Evolutionary conservation across 2,329 filamentous ascomycete species (phyloP).

Genomic region (Dothistroma septosporum): DNA sequence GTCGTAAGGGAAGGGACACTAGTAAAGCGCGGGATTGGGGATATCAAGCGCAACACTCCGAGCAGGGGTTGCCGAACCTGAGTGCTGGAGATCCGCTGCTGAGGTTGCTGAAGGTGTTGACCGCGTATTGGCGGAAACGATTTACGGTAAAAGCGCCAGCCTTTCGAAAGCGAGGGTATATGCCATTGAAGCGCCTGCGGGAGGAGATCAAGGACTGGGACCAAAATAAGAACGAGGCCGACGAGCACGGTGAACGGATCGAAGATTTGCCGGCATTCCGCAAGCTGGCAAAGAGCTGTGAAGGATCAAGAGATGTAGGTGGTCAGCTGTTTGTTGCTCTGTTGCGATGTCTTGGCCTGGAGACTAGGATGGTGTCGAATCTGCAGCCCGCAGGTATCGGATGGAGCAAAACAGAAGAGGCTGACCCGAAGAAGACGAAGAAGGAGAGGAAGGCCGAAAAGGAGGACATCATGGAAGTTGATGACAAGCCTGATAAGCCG

Average conservation of each 20-base stretch:
- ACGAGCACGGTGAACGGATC: constrained; percentile 72
- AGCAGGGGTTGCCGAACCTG: constrained; percentile 68
- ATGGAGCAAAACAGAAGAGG: constrained; percentile 83
- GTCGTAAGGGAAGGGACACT: constrained; percentile 39
- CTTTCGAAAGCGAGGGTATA: constrained; percentile 84
- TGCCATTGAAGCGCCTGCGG: constrained; percentile 69
- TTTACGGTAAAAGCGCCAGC: constrained; percentile 75
- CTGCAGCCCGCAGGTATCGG: constrained; percentile 85
- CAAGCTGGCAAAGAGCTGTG: constrained; percentile 61
- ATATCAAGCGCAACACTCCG: constrained; percentile 62
- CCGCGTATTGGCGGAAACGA: constrained; percentile 81
- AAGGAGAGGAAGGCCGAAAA: constrained; percentile 24
- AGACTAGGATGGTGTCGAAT: constrained; percentile 77
- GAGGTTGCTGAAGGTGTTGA: constrained; percentile 68
- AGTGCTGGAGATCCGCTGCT: constrained; percentile 79
- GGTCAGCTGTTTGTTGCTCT: constrained; percentile 87
- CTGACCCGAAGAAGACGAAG: constrained; percentile 48
- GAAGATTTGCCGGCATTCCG: constrained; percentile 64
- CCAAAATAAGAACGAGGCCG: constrained; percentile 57
- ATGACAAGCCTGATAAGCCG: constrained; percentile 5
- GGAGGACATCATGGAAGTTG: constrained; percentile 11
- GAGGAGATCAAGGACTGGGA: constrained; percentile 68
- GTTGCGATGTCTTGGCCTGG: constrained; percentile 72
- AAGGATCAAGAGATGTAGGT: constrained; percentile 81
- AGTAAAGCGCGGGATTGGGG: constrained; percentile 65